Evolutionary conservation across 768 basidiomycete genomes (phyloP), one percentile per base, ranked within the genome.

Genomic region (Mycena capillaripes): DNA sequence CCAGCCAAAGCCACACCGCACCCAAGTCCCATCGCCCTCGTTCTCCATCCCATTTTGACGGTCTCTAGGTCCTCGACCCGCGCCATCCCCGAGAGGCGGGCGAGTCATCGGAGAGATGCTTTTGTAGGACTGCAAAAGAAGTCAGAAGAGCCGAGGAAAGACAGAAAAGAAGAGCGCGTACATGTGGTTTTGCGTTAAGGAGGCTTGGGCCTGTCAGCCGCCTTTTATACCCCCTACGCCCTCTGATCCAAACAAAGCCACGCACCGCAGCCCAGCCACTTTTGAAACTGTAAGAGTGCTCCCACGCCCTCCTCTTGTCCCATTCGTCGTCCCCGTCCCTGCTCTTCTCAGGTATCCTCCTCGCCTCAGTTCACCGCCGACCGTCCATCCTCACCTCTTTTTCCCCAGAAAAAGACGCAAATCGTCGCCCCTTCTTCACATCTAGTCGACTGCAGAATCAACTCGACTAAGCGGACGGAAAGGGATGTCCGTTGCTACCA

Each of bases 401-500:
- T 23, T 25, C 23, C 27, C 29, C 34, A 46, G 55, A 16, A 17
- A 66, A 61, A 73, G 63, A 66, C 62, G 66, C 32, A 46, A 63
- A 60, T 52, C 71, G 60, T 56, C 64, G 52, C 42, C 59, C 50
- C 5, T 46, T 14, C 38, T 17, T 38, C 34, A 16, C 55, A 46
- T 29, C 68, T 50, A 69, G 72, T 64, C 61, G 60, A 72, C 68
- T 73, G 72, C 68, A 73, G 68, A 73, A 32, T 69, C 69, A 25
- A 48, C 34, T 65, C 58, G 79, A 81, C 73, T 79, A 76, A 77
- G 74, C 77, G 70, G 67, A 70, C 57, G 71, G 79, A 87, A 86
- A 84, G 82, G 87, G 89, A 95, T 96, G 94, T 95, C 94, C 93
- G 94, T 95, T 90, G 94, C 92, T 86, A 91, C 91, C 81, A 91